Percentiles rank a stretch among this genome's conserved stretches.
phyloP scores from a whole-genome alignment of 2,329 filamentous ascomycete genomes.

The Xylaria sp. region DNA sequence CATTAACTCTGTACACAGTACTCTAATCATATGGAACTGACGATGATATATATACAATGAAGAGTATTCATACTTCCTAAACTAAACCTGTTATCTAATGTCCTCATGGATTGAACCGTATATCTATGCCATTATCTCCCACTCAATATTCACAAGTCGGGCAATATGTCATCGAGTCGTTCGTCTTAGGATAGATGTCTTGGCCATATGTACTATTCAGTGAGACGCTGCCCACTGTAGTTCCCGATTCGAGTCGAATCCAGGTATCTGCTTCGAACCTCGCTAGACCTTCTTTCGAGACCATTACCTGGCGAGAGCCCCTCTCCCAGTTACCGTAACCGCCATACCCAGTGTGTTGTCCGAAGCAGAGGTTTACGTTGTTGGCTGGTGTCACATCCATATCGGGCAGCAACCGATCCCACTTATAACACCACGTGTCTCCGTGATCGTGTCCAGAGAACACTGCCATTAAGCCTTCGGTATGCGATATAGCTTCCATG shows the following conservation, averaged over 20 bases:
- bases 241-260: conserved; percentile 69
- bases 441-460: conserved; percentile 77
- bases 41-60: not conserved
- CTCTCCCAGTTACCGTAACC: conserved; percentile 74
- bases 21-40: no score
- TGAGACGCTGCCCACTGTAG: conserved; percentile 61
- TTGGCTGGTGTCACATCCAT: conserved; percentile 52
- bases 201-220: conserved; percentile 70
- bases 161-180: conserved; percentile 50
- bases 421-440: conserved; percentile 67
- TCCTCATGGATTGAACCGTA: not conserved
- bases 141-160: conserved; percentile 45
- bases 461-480: conserved; percentile 65
- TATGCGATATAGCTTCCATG: conserved; percentile 69
- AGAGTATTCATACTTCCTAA: not conserved
- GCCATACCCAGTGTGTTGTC: conserved; percentile 75
- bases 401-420: conserved; percentile 51
- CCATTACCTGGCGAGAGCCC: conserved; percentile 66
- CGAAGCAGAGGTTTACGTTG: conserved; percentile 63
- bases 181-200: conserved; percentile 63
- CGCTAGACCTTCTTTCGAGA: conserved; percentile 57
- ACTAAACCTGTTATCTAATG: not conserved
- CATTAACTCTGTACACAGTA: not conserved
- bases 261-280: conserved; percentile 64
- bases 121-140: not conserved